Base-by-base conservation (phyloP, 305 asterid species). In the Ilex paraguariensis region DNA sequence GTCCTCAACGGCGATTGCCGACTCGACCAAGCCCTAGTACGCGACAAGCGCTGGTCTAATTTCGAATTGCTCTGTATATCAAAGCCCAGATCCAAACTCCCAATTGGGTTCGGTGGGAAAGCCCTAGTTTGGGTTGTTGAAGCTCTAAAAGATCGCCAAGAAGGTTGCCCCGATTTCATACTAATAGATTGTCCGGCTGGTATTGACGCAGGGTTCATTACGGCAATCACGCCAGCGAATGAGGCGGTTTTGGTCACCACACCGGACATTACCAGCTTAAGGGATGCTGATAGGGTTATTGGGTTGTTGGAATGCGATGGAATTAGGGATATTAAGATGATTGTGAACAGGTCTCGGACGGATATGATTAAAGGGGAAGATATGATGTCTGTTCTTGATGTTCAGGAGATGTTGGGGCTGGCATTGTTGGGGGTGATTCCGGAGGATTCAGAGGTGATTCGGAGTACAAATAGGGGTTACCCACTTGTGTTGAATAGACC, bases 291-390 rank as follows among this genome's bases (percentile, higher is more conserved):
- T 64, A 78, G 98, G 61, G 98, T 92, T 15, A 89, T 88, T 0
- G 97, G 98, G 13, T 61, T 92, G 75, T 74, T 89, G 65, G 98
- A 92, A 62, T 92, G 97, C 40, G 98, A 92, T 56, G 98, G 98
- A 52, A 92, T 92, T 32, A 77, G 96, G 81, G 97, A 92, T 70
- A 85, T 92, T 13, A 89, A 92, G 87, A 92, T 89, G 97, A 85
- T 92, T 53, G 98, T 92, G 79, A 92, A 92, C 57, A 77, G 98
- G 68, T 96, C 85, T 15, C 82, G 98, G 36, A 92, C 98, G 3
- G 97, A 92, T 76, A 89, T 92, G 98, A 89, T 92, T 1, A 84
- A 72, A 62, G 98, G 97, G 56, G 98, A 92, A 73, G 98, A 92
- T 68, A 92, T 92, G 98, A 92, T 92, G 97, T 92, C 97, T 10